Base-by-base conservation (phyloP, 768 basidiomycete species). In the Auriscalpium orientale region DNA sequence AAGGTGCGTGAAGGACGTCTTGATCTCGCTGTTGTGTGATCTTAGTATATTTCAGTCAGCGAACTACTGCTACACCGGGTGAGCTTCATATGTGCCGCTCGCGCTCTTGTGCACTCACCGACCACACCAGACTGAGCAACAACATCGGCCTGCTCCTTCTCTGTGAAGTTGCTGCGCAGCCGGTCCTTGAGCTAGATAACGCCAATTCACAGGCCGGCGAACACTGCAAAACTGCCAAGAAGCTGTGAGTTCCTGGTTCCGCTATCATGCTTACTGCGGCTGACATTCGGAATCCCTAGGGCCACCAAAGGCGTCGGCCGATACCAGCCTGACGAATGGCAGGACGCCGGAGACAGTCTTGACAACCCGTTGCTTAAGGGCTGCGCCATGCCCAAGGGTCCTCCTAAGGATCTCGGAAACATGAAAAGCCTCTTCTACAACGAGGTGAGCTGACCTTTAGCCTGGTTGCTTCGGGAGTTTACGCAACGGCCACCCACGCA, bases 351-450 rank as follows among this genome's bases (percentile, higher is more conserved):
- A 28, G 66, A 65, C 43, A 76, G 76, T 1, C 66, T 82, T 10
- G 74, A 70, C 35, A 72, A 82, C 60, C 70, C 74, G 8, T 79
- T 73, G 18, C 72, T 85, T 21, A 63, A 70, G 38, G 82, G 82
- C 16, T 80, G 79, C 55, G 66, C 74, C 38, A 84, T 85, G 83
- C 83, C 83, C n/a, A 78, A 81, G 51, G 81, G 81, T 8, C 68
- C 68, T 11, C 72, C 72, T 7, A 55, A 70, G 54, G 65, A 74
- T 44, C 66, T 76, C 5, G 52, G 55, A 38, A 8, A 59, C 64
- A 7, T 64, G 65, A 22, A 65, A 9, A 70, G 64, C 57, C 62
- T 83, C 37, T 74, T 77, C 59, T 82, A 83, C 68, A 82, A 82
- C 60, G 81, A 83, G 74, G 82, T 83, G 46, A 37, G 73, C 58